Conservation (phyloP, 768 basidiomycete species). For the Kwoniella mangroviensis region DNA sequence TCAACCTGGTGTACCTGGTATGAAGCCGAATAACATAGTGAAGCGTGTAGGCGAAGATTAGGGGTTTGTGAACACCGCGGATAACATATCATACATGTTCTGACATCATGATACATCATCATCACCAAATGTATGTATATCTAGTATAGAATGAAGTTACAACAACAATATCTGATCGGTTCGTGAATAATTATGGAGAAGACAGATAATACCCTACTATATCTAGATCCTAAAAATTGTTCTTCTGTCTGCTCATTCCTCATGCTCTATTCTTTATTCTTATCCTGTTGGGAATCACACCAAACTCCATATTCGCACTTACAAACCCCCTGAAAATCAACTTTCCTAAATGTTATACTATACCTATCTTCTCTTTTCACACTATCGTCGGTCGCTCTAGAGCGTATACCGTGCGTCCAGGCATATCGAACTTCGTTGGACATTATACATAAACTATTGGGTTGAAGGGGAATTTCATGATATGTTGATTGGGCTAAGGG, state of each 20-base stretch:
- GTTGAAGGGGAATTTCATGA: not conserved
- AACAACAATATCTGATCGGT: not conserved
- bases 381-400: not conserved
- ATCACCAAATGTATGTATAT: not conserved
- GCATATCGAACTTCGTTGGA: constrained; percentile 9
- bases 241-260: not conserved
- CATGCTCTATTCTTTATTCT: not conserved
- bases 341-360: constrained; percentile 13
- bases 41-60: constrained; percentile 38
- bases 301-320: not conserved
- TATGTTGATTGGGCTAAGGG: not conserved
- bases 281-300: constrained; percentile 9
- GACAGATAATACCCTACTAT: not conserved
- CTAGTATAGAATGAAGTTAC: constrained; percentile 3
- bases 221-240: not conserved
- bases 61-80: not conserved
- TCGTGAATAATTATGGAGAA: not conserved
- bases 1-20: constrained; percentile 29
- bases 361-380: constrained; percentile 6
- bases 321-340: constrained; percentile 3
- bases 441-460: constrained; percentile 16
- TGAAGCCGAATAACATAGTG: constrained; percentile 19
- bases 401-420: constrained; percentile 5
- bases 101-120: not conserved
- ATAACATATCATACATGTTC: too few relatives aligned